Base-by-base conservation (phyloP, 78 protist species). In the Dictyostelium citrinum region DNA sequence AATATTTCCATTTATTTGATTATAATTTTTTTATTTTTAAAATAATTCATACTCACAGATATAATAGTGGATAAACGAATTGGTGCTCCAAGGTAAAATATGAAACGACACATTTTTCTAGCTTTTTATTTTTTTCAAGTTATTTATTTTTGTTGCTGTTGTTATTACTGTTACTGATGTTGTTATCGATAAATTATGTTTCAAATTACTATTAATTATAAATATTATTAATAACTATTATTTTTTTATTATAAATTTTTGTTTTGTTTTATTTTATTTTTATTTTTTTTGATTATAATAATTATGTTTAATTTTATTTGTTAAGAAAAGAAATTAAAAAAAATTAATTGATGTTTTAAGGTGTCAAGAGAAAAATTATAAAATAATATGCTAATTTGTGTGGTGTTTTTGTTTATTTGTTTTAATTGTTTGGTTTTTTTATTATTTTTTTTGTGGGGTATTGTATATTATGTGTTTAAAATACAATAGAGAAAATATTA, bases 91-190 rank as follows among this genome's bases (percentile, higher is more conserved):
- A 88, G 35, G 80, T 88, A 88, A 68, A 41, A 68, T 27, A 88
- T 88, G 70, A 88, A 88, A 67, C 93, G 68, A 78, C 93, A 88
- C 93, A 88, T 88, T 27, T 60, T 60, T n/a, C n/a, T 2, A 39
- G 5, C 1, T 71, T 71, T 27, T 71, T 16, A 3, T 3, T 14
- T 71, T 35, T 31, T 27, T 24, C 27, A n/a, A n/a, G 0, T 20
- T 20, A n/a, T n/a, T 60, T 60, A 14, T 16, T 14, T 17, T 31
- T 71, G 16, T 31, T 27, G 9, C 27, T 7, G 33, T 60, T 24
- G 70, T 20, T 20, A n/a, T n/a, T n/a, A 6, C 16, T 49, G 5
- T 49, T 49, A n/a, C n/a, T 49, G 60, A n/a, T n/a, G 60, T 49
- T 49, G 22, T 49, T 49, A 3, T 49, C 5, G n/a, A 16, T 49